Evolutionary conservation across 2,329 filamentous ascomycete species (phyloP).

Genomic region (Cordyceps tenuipes): DNA sequence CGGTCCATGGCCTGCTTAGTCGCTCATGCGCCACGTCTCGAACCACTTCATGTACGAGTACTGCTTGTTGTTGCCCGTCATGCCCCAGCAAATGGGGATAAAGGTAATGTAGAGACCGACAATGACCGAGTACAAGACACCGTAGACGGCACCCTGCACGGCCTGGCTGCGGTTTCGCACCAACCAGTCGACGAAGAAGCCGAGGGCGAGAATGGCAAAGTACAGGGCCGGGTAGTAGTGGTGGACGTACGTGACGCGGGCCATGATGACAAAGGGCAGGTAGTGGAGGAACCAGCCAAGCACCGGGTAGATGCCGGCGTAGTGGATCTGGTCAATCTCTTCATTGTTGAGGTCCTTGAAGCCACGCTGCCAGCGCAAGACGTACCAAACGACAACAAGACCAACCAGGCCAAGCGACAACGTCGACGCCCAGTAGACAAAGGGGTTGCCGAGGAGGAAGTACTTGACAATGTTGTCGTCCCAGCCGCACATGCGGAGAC

Average conservation of each 20-base stretch:
- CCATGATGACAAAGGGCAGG: conserved; percentile 93
- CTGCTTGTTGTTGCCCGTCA: conserved; percentile 74
- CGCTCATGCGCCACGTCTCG: conserved; percentile 73
- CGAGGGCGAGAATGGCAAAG: conserved; percentile 85
- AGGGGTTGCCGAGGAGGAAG: conserved; percentile 92
- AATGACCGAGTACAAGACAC: conserved; percentile 61
- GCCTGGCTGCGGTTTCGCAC: conserved; percentile 57
- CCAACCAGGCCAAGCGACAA: conserved; percentile 66
- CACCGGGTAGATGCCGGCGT: conserved; percentile 82
- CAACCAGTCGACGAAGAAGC: conserved; percentile 82
- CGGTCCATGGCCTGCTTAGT: conserved; percentile 28
- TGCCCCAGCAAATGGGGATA: conserved; percentile 91
- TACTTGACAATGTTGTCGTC: conserved; percentile 94
- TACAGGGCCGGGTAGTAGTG: conserved; percentile 98
- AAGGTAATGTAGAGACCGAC: conserved; percentile 84
- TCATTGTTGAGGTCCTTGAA: conserved; percentile 70
- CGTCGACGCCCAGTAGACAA: conserved; percentile 93
- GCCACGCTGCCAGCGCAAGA: conserved; percentile 91
- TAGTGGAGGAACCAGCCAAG: conserved; percentile 96
- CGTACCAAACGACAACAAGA: conserved; percentile 71
- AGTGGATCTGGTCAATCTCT: conserved; percentile 92
- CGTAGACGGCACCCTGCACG: conserved; percentile 63
- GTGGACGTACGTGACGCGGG: conserved; percentile 96
- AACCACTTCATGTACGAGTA: conserved; percentile 96
- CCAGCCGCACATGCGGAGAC: conserved; percentile 98